phyloP scores from a whole-genome alignment of 1,284 basidiomycete genomes.

The Trichosporon inkin region DNA sequence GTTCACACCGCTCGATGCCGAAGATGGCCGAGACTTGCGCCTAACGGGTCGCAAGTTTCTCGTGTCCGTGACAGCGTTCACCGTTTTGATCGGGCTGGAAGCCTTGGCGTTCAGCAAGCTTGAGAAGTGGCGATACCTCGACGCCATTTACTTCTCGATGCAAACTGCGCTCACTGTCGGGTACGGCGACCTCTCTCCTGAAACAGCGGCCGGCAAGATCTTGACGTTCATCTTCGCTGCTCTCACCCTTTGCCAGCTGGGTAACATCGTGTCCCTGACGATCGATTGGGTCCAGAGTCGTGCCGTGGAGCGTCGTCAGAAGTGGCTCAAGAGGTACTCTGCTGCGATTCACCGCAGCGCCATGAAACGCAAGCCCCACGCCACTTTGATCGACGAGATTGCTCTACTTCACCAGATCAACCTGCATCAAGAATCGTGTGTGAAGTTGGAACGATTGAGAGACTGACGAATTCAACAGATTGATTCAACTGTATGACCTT shows the following conservation, averaged over 20 bases:
- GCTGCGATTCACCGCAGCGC: constrained; percentile 37
- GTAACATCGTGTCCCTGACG: constrained; percentile 50
- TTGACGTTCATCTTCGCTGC: constrained; percentile 50
- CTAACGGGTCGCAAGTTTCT: constrained; percentile 50
- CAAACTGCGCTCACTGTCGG: constrained; percentile 46
- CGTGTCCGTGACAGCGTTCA: constrained; percentile 49
- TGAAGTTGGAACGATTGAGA: background rate
- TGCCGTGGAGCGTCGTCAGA: constrained; percentile 34
- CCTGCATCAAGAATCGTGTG: constrained; percentile 42
- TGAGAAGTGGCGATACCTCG: constrained; percentile 46
- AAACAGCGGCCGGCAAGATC: constrained; percentile 40
- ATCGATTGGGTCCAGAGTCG: constrained; percentile 42
- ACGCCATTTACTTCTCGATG: constrained; percentile 36
- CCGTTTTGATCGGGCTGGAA: constrained; percentile 45
- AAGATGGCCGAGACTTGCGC: constrained; percentile 36
- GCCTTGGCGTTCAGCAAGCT: constrained; percentile 41
- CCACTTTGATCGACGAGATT: constrained; percentile 47
- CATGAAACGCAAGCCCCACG: constrained; percentile 30
- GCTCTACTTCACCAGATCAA: constrained; percentile 46
- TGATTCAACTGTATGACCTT: constrained; percentile 46
- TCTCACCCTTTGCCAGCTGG: constrained; percentile 49
- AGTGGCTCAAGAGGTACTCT: constrained; percentile 45
- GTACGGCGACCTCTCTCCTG: constrained; percentile 45
- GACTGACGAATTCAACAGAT: constrained; percentile 23
- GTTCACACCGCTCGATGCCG: constrained; percentile 17